These are phyloP conservation scores for Penicillium polonicum DNA, from an alignment of 2,329 filamentous ascomycete genomes.

Conservation along the genomic window DNA sequence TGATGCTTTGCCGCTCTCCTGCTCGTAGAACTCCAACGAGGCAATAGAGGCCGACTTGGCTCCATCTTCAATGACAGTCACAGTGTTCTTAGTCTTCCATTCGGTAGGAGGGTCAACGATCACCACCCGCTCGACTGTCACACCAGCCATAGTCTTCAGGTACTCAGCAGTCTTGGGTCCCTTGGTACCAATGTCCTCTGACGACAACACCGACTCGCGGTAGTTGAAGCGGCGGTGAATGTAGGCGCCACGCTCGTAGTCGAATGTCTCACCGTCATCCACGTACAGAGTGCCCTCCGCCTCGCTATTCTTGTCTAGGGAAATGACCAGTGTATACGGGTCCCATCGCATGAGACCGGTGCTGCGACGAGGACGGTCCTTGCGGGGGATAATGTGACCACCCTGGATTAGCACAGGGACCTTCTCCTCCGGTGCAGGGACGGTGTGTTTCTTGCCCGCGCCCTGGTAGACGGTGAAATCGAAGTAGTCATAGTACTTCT, in stretches of 20 bases:
- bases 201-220: slow-evolving; percentile 59
- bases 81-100: slow-evolving; percentile 66
- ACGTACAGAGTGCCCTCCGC: slow-evolving; percentile 83
- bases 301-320: slow-evolving; percentile 64
- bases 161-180: slow-evolving; percentile 68
- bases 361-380: slow-evolving; percentile 82
- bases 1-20: slow-evolving; percentile 54
- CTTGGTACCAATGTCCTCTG: slow-evolving; percentile 63
- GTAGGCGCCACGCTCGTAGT: slow-evolving; percentile 80
- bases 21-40: slow-evolving; percentile 57
- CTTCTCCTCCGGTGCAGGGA: slow-evolving; percentile 77
- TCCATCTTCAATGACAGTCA: slow-evolving; percentile 51
- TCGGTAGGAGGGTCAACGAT: slow-evolving; percentile 72
- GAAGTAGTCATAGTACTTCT: slow-evolving; percentile 95
- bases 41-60: slow-evolving; percentile 47
- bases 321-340: slow-evolving; percentile 87
- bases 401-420: slow-evolving; percentile 90
- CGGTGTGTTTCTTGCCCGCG: slow-evolving; percentile 66
- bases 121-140: slow-evolving; percentile 80
- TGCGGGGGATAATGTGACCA: slow-evolving; percentile 86
- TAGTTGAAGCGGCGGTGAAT: slow-evolving; percentile 81
- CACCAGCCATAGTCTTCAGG: slow-evolving; percentile 73
- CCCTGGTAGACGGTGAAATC: slow-evolving; percentile 75
- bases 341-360: slow-evolving; percentile 89
- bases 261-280: slow-evolving; percentile 92